Evolutionary conservation across 139 green algal genomes (phyloP).

Genomic region (Pseudopediastrum boryanum): DNA sequence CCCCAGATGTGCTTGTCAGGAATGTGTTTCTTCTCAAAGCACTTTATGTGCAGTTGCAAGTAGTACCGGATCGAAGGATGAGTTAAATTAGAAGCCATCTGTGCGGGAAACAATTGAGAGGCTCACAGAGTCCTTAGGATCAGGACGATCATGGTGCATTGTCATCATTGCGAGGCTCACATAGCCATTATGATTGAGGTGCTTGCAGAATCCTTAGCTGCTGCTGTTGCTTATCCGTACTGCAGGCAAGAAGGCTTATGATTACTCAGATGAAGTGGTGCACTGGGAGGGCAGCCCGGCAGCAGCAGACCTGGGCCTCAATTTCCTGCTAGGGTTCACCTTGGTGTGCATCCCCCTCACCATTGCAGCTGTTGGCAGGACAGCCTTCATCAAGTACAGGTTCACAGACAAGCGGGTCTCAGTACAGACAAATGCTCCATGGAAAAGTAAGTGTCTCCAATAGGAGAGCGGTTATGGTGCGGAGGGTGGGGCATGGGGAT

Average conservation of each 20-base stretch:
- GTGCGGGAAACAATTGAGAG: too few species aligned
- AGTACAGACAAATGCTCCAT: slow-evolving; percentile 80
- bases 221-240: neutral
- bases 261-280: slow-evolving; percentile 71
- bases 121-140: too few species aligned
- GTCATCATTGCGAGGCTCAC: neutral
- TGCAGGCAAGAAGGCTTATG: slow-evolving; percentile 50
- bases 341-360: slow-evolving; percentile 89
- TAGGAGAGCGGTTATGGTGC: too few species aligned
- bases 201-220: neutral
- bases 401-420: slow-evolving; percentile 87
- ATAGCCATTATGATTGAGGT: neutral
- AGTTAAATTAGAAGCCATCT: too few species aligned
- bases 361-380: slow-evolving; percentile 70
- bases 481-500: too few species aligned
- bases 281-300: slow-evolving; percentile 60
- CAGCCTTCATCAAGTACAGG: slow-evolving; percentile 86
- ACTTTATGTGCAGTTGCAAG: too few species aligned
- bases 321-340: slow-evolving; percentile 81
- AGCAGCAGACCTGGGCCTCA: slow-evolving; percentile 77
- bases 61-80: too few species aligned
- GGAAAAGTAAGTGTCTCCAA: slow-evolving; percentile 78
- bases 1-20: too few species aligned
- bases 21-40: too few species aligned
- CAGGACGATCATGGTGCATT: neutral